Conservation (phyloP, 2,329 filamentous ascomycete genomes). For the Monilinia laxa region DNA sequence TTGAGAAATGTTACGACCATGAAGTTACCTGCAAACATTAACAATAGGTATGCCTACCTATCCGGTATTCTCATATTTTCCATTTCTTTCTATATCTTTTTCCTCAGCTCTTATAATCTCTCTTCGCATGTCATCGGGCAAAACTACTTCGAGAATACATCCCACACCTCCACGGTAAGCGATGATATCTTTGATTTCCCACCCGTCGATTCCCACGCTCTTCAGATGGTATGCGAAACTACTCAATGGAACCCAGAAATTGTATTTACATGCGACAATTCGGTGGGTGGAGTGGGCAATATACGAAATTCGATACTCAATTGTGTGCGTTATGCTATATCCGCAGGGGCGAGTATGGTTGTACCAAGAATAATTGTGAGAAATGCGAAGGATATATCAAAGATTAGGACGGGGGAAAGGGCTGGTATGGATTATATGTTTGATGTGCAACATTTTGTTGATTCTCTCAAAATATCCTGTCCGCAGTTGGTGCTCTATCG, state of each 20-base stretch:
- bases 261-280: conserved; percentile 35
- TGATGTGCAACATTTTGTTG: conserved; percentile 32
- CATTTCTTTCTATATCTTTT: conserved; percentile 6
- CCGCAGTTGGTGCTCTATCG: conserved; percentile 31
- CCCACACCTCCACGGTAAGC: not conserved
- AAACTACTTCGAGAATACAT: not conserved
- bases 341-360: conserved; percentile 34
- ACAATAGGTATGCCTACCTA: not conserved
- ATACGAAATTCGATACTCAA: conserved; percentile 38
- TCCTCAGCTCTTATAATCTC: not conserved
- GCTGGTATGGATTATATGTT: conserved; percentile 34
- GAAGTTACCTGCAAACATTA: not conserved
- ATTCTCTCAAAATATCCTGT: conserved; percentile 32
- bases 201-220: conserved; percentile 29
- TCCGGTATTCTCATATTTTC: not conserved
- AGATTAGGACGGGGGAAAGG: conserved; percentile 24
- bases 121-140: not conserved
- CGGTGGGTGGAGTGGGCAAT: conserved; percentile 36
- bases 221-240: conserved; percentile 32
- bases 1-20: not conserved
- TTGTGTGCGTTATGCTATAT: conserved; percentile 38
- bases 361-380: conserved; percentile 31
- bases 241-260: conserved; percentile 33
- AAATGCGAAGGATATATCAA: conserved; percentile 22
- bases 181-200: conserved; percentile 33